Evolutionary conservation across 2,329 filamentous ascomycete species (phyloP), one percentile per base, ranked within the genome.

Genomic region (Cordyceps militaris): DNA sequence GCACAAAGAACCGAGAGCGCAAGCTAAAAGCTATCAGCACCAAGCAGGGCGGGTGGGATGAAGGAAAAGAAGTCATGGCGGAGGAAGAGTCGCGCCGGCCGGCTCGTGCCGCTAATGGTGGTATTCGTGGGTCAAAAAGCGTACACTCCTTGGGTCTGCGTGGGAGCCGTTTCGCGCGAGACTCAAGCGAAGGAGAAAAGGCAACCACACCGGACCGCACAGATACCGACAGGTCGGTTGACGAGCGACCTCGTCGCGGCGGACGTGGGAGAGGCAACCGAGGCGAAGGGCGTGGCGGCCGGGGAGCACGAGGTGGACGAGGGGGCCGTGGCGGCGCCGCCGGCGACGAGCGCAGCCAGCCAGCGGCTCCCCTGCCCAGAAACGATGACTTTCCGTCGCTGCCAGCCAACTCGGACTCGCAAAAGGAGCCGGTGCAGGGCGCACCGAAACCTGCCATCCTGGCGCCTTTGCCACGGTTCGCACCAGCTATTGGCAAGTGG

Each of bases 21-120:
- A 86, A 86, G 66, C 73, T 86, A 21, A 80, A 80, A 62, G 82
- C 82, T 0, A 77, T 85, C 71, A 75, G 76, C 30, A 72, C 70
- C 48, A 80, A 78, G 66, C 76, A 81, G 40, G 76, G 74, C 61
- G 34, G 34, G 14, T 86, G 82, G 83, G 83, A 85, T 59, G 77
- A 81, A 64, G 82, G 81, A 42, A 85, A 84, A 69, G 71, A 76
- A 43, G 69, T 71, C 11, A 63, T 70, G 14, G 70, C 68, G 16
- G 73, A 74, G 42, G 75, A 78, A 59, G 73, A 77, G 36, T 65
- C 66, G 3, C 3, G 6, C 3, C 66, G 70, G 26, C 69, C 66
- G 5, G 81, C 79, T 58, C 70, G 75, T 1, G 73, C 75, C 10
- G 71, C 73, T 40, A 72, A 73, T 28, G 74, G 74, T 24, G 73